phyloP scores from a whole-genome alignment of 2,329 filamentous ascomycete species.

The Cercospora berteroae region DNA sequence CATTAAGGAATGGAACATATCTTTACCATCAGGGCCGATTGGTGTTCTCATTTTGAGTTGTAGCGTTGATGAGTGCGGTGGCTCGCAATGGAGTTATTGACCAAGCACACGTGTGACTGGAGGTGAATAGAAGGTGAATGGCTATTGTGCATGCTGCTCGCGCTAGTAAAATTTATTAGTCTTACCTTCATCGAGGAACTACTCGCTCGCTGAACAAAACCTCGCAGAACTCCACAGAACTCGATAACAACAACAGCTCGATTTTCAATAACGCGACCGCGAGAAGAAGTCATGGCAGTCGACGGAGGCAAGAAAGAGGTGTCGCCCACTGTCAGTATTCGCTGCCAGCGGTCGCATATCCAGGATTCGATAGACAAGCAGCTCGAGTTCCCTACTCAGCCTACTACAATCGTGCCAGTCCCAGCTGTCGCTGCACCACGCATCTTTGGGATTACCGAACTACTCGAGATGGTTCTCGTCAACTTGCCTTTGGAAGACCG shows the following conservation, averaged over 20 bases:
- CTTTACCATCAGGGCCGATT: background rate
- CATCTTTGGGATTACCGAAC: no score
- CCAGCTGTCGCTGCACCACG: no score
- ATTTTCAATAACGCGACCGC: background rate
- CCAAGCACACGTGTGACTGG: background rate
- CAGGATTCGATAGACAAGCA: no score
- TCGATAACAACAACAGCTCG: background rate
- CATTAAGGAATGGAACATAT: background rate
- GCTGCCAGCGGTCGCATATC: no score
- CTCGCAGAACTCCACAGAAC: background rate
- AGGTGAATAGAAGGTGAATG: background rate
- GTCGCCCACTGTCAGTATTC: no score
- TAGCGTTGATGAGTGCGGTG: background rate
- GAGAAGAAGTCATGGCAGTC: no score
- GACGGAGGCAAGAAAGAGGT: no score
- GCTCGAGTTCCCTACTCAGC: no score
- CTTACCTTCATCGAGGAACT: background rate
- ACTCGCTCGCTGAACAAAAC: no score
- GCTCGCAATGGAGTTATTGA: background rate
- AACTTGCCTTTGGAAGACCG: no score
- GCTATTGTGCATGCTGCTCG: background rate
- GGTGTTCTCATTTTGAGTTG: background rate
- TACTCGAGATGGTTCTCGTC: no score
- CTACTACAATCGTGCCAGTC: no score
- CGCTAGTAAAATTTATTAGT: background rate